A percentile compares a stretch with the other conserved stretches of the same genome.
Evolutionary conservation across 345 rosid species (phyloP).

Genomic region (Camelina laxa): DNA sequence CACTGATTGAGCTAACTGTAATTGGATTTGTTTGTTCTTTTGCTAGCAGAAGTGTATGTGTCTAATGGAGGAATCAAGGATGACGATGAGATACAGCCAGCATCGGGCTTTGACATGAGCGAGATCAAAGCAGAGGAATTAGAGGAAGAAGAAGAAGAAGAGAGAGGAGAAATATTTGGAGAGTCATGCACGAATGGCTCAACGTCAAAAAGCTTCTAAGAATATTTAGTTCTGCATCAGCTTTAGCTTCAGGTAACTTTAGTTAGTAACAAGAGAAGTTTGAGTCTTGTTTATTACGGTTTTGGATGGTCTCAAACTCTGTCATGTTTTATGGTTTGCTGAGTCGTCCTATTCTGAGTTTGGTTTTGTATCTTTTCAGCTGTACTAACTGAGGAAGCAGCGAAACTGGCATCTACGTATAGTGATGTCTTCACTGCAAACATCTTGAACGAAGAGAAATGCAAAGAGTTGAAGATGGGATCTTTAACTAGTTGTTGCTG

Average conservation of each 20-base stretch:
- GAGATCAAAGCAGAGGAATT: no score
- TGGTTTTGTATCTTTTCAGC: constrained; percentile 53
- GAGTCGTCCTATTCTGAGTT: neutral
- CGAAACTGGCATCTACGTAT: constrained; percentile 68
- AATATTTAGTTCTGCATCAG: constrained; percentile 68
- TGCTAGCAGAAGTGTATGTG: no score
- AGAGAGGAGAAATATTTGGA: no score
- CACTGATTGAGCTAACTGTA: no score
- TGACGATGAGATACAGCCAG: no score
- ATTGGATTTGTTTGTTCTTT: no score
- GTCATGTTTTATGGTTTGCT: neutral
- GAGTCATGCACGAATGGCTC: no score
- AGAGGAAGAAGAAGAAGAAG: no score
- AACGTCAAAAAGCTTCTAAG: no score
- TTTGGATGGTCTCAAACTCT: neutral
- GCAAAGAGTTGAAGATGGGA: constrained; percentile 93
- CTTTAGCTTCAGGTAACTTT: constrained; percentile 74
- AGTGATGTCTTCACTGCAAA: constrained; percentile 80
- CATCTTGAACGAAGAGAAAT: constrained; percentile 74
- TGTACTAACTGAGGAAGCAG: constrained; percentile 82
- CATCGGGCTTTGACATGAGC: no score
- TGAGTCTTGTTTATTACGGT: neutral
- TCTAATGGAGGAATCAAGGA: no score
- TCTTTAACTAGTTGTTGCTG: constrained; percentile 94
- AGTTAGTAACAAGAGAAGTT: neutral